These are phyloP conservation scores for Penicilliopsis zonata DNA, from an alignment of 495 filamentous ascomycete species.

Conservation along the genomic window DNA sequence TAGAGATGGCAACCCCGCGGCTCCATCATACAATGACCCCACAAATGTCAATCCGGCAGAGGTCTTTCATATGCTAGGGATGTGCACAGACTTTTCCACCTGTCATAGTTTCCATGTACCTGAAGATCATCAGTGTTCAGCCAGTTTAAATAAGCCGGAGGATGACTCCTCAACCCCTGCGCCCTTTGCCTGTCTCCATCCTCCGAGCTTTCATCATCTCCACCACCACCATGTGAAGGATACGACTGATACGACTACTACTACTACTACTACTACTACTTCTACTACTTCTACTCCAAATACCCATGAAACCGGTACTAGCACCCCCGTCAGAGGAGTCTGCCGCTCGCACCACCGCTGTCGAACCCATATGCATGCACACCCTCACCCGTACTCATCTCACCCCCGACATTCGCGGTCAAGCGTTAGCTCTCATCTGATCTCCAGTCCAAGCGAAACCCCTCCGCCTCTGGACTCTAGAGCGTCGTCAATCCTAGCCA, in stretches of 20 bases:
- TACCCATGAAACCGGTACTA: conserved; percentile 4
- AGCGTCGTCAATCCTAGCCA: conserved; percentile 26
- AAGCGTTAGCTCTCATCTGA: conserved; percentile 29
- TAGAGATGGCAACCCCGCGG: conserved; percentile 12
- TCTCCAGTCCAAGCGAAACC: conserved; percentile 29
- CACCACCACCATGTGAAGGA: background rate
- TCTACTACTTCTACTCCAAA: too few relatives aligned
- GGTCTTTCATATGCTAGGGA: conserved; percentile 30
- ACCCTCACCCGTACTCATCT: conserved; percentile 27
- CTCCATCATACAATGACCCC: conserved; percentile 14
- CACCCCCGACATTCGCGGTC: conserved; percentile 31
- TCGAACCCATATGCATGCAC: conserved; percentile 20
- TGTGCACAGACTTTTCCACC: conserved; percentile 22
- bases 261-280: too few relatives aligned
- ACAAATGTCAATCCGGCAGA: conserved; percentile 25
- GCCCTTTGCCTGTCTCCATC: conserved; percentile 10
- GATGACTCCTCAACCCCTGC: conserved; percentile 5
- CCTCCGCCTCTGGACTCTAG: conserved; percentile 32
- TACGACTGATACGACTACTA: background rate
- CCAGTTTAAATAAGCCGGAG: conserved; percentile 7
- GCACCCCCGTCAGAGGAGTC: conserved; percentile 13
- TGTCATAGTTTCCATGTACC: conserved; percentile 19
- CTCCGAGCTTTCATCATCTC: conserved; percentile 13
- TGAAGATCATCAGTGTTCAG: conserved; percentile 7
- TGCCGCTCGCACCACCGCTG: conserved; percentile 29